A percentile compares a stretch with the other conserved stretches of the same genome.
Conservation (phyloP, 805 yeast species). For the Wickerhamiella australiensis region DNA sequence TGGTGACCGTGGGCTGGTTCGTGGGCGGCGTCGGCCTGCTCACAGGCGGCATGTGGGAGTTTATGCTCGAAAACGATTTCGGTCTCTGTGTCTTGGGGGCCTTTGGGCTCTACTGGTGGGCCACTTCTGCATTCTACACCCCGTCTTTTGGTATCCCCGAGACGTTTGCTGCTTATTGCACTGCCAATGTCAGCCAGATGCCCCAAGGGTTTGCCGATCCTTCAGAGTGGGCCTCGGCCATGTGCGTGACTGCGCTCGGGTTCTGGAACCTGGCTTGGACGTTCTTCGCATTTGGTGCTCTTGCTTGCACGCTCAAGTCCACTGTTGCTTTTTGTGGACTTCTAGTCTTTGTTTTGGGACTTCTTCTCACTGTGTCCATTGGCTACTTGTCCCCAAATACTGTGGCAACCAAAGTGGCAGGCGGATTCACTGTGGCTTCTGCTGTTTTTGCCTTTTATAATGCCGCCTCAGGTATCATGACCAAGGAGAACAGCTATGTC, state of each 20-base stretch:
- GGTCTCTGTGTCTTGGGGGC: conserved; percentile 40
- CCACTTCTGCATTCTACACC: conserved; percentile 45
- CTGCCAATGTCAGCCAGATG: conserved; percentile 1
- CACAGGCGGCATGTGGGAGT: conserved; percentile 59
- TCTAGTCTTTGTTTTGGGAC: conserved; percentile 40
- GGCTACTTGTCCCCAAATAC: conserved; percentile 38
- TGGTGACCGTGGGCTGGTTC: conserved; percentile 49
- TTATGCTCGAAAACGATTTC: conserved; percentile 51
- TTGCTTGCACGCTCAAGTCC: conserved; percentile 46
- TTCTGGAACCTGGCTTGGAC: conserved; percentile 52
- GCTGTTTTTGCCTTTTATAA: conserved; percentile 52
- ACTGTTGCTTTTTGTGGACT: conserved; percentile 51
- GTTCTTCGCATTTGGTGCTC: conserved; percentile 43
- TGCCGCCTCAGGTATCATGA: conserved; percentile 52
- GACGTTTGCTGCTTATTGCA: neutral
- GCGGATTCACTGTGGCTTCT: conserved; percentile 46
- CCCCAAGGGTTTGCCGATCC: conserved; percentile 23
- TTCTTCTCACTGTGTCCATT: conserved; percentile 43
- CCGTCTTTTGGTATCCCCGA: conserved; percentile 39
- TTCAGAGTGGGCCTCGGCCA: conserved; percentile 20
- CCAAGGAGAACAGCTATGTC: conserved; percentile 46
- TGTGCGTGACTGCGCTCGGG: conserved; percentile 33
- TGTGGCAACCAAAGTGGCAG: conserved; percentile 44
- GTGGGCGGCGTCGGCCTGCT: conserved; percentile 53
- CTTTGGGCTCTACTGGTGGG: conserved; percentile 56